phyloP scores from a whole-genome alignment of 2,329 filamentous ascomycete genomes.

The Fusarium papillatum region DNA sequence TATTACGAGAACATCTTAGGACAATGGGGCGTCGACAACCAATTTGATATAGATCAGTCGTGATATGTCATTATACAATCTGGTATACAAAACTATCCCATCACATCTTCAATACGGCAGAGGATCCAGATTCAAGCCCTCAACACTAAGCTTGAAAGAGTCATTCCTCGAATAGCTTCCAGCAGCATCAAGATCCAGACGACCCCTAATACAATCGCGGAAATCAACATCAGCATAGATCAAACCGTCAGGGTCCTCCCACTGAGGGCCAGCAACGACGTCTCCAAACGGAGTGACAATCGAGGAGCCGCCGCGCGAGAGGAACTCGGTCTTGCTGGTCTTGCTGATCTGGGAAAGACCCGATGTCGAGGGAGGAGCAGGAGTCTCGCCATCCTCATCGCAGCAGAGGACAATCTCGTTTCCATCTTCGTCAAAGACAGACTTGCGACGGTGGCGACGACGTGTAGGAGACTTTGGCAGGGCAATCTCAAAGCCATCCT shows the following conservation, averaged over 20 bases:
- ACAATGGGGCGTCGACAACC: too few relatives aligned
- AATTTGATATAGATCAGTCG: background rate
- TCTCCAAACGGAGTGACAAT: conserved; percentile 86
- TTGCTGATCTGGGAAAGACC: conserved; percentile 30
- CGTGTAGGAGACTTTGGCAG: conserved; percentile 49
- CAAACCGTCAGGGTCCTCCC: conserved; percentile 81
- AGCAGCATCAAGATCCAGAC: conserved; percentile 86
- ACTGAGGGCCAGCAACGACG: conserved; percentile 84
- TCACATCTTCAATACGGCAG: conserved; percentile 61
- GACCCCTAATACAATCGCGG: conserved; percentile 86
- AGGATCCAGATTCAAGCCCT: conserved; percentile 69
- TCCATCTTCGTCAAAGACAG: conserved; percentile 65
- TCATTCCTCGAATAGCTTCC: conserved; percentile 87
- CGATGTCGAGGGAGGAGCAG: conserved; percentile 14
- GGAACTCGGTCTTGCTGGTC: conserved; percentile 57
- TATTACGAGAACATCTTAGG: background rate
- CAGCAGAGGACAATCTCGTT: conserved; percentile 66
- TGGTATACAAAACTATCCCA: conserved; percentile 20
- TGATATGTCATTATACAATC: conserved; percentile 28
- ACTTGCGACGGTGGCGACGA: conserved; percentile 50
- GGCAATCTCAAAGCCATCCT: conserved; percentile 63
- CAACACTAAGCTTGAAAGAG: conserved; percentile 71
- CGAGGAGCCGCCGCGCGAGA: conserved; percentile 83
- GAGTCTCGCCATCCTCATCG: conserved; percentile 40
- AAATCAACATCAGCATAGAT: conserved; percentile 84